phyloP scores from a whole-genome alignment of 371 early-diverging fungal genomes.

The Parasitella parasitica region DNA sequence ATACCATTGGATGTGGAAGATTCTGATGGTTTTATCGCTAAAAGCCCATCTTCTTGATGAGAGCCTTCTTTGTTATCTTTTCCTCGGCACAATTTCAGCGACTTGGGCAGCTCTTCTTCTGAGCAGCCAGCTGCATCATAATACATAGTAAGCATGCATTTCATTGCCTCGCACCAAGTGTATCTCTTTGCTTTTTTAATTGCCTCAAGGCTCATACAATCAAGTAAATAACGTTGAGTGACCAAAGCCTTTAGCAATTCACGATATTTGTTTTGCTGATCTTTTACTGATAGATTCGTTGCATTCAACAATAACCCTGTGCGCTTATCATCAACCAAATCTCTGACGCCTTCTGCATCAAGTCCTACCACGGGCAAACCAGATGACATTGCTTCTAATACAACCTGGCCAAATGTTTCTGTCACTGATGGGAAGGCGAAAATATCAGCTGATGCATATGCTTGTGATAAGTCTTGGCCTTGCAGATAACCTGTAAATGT shows the following conservation, averaged over 20 bases:
- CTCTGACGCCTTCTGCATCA: constrained; percentile 45
- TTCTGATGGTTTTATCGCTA: neutral
- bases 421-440: constrained; percentile 50
- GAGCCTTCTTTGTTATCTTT: neutral
- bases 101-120: neutral
- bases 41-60: neutral
- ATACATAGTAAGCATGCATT: constrained; percentile 38
- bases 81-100: neutral
- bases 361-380: constrained; percentile 45
- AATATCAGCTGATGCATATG: constrained; percentile 51
- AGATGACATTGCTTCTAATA: constrained; percentile 50
- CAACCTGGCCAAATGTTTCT: constrained; percentile 55
- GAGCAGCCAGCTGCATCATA: constrained; percentile 19
- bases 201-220: constrained; percentile 28
- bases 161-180: constrained; percentile 53
- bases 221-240: neutral
- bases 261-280: constrained; percentile 27
- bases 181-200: constrained; percentile 28
- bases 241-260: constrained; percentile 21
- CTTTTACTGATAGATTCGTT: constrained; percentile 4
- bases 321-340: constrained; percentile 37
- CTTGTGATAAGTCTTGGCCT: constrained; percentile 34
- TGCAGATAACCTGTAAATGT: constrained; percentile 50
- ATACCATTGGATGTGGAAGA: neutral
- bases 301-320: constrained; percentile 44